Base-by-base conservation (phyloP, 257 asterid genomes). In the Solanum virginianum region DNA sequence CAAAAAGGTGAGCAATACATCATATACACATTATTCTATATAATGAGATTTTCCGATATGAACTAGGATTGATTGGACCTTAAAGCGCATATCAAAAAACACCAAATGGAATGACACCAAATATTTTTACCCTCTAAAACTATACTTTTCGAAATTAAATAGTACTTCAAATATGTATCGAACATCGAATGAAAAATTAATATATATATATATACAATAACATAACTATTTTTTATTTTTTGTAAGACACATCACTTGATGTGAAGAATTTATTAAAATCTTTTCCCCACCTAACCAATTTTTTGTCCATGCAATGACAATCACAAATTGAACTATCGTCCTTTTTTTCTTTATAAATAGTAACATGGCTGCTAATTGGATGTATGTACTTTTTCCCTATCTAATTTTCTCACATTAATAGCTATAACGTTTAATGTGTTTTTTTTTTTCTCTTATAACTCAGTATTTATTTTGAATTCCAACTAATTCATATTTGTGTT, bases 361-460 rank as follows among this genome's bases (percentile, higher is more conserved):
- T 69, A 24, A 5, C 77, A 17, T 17, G 77, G 26, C 77, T 51
- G 77, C 77, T 36, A 69, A 69, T 69, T 8, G 75, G 77, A 9
- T 1, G 8, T 15, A 68, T 9, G 24, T 16, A 66, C 74, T 4
- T 63, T 6, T 12, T 12, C 74, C 59, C 14, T 16, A 69, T 69
- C 77, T 69, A 69, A 9, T 69, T 69, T 69, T 69, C 51, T 69
- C 51, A 69, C 53, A 36, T 69, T 69, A 36, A 69, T 69, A 17
- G 24, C 77, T 69, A 69, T 36, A 17, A 39, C 77, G 36, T 69
- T 36, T 69, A 69, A 36, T 69, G 0, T 15, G 6, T 15, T 69
- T 36, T 69, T 1, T 1, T 1, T 16, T 16, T 9, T 0, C 39
- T 26, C 18, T 0, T 0, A 0, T 26, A 0, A 0, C 0, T 29